Evolutionary conservation across 768 basidiomycete genomes (phyloP).

Genomic region (Tulasnella sp.): DNA sequence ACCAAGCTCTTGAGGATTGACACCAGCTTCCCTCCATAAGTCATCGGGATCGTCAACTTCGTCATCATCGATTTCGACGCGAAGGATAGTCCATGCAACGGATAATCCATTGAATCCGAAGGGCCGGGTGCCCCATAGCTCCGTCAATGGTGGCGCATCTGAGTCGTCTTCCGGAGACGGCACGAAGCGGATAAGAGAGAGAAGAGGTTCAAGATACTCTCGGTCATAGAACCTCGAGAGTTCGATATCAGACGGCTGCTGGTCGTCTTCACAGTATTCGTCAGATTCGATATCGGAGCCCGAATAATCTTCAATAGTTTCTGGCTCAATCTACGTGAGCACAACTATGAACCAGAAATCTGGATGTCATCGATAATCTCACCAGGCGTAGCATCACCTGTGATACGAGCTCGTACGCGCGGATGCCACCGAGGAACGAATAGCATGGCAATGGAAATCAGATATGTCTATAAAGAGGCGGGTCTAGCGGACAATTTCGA

Average conservation of each 20-base stretch:
- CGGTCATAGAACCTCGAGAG: constrained; percentile 3
- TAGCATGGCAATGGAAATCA: too few species aligned
- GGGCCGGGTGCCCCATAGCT: constrained; percentile 9
- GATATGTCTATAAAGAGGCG: too few species aligned
- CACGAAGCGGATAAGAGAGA: constrained; percentile 3
- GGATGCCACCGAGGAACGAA: too few species aligned
- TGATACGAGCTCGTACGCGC: too few species aligned
- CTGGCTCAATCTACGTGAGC: too few species aligned
- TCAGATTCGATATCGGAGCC: constrained; percentile 11
- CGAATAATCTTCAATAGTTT: not conserved
- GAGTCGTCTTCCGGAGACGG: not conserved
- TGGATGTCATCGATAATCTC: too few species aligned
- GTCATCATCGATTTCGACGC: constrained; percentile 9
- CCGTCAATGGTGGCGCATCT: constrained; percentile 5
- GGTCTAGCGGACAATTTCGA: too few species aligned
- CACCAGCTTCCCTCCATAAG: too few species aligned
- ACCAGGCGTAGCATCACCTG: too few species aligned
- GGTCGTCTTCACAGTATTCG: constrained; percentile 6
- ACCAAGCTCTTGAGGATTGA: too few species aligned
- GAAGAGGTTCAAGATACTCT: not conserved
- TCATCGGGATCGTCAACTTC: constrained; percentile 2
- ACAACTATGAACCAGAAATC: too few species aligned
- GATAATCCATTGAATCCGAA: constrained; percentile 6
- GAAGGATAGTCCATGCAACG: constrained; percentile 7
- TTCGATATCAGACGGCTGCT: constrained; percentile 1